These are phyloP conservation scores for Aspergillus phoenicis DNA, from an alignment of 2,329 filamentous ascomycete genomes.

Conservation along the genomic window DNA sequence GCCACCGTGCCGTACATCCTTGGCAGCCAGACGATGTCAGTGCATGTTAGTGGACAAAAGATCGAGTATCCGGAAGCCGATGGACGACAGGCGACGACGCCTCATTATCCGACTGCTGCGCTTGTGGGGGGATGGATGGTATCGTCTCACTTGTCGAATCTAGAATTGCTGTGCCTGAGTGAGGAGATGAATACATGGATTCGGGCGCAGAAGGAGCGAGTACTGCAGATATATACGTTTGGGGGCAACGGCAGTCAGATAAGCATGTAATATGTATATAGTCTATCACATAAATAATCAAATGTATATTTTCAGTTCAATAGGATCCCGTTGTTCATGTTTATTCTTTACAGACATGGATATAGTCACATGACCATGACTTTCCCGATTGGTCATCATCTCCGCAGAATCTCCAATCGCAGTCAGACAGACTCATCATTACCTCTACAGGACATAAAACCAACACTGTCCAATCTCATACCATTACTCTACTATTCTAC, in stretches of 20 bases:
- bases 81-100: constrained; percentile 17
- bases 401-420: constrained; percentile 4
- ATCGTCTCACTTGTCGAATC: constrained; percentile 22
- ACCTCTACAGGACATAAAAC: background rate
- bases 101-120: constrained; percentile 28
- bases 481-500: background rate
- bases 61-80: constrained; percentile 31
- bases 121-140: constrained; percentile 33
- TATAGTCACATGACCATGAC: background rate
- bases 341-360: background rate
- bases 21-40: constrained; percentile 27
- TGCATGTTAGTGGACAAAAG: constrained; percentile 23
- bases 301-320: background rate
- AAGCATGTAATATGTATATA: background rate
- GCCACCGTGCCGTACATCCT: constrained; percentile 32
- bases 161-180: constrained; percentile 24
- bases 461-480: background rate
- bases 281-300: background rate
- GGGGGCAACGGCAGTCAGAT: background rate
- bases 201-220: constrained; percentile 25
- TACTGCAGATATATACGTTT: constrained; percentile 30
- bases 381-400: constrained; percentile 7
- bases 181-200: constrained; percentile 28
- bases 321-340: background rate
- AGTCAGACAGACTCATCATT: background rate